Percentiles rank a stretch among this genome's conserved stretches.
Evolutionary conservation across 495 filamentous ascomycete genomes (phyloP).

Genomic region (Astrocystis sublimbata): DNA sequence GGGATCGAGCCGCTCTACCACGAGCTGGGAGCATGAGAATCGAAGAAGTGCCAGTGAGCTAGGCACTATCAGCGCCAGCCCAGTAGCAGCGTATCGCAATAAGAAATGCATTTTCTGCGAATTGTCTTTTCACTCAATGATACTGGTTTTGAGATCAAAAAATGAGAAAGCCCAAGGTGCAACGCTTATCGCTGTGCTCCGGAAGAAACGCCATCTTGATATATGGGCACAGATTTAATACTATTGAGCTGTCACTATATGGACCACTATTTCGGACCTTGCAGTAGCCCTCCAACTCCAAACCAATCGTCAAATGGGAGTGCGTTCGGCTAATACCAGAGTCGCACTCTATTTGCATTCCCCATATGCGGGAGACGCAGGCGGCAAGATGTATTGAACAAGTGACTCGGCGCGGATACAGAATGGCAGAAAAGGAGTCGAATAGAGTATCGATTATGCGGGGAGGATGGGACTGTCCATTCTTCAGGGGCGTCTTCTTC

Average conservation of each 20-base stretch:
- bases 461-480: not conserved
- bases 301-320: not conserved
- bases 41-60: slow-evolving; percentile 42
- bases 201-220: not conserved
- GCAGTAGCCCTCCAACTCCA: not conserved
- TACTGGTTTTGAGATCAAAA: not conserved
- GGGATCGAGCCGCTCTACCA: slow-evolving; percentile 38
- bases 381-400: not conserved
- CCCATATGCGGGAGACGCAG: not conserved
- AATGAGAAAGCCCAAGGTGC: not conserved
- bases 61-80: slow-evolving; percentile 46
- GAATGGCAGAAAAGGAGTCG: not conserved
- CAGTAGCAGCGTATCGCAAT: slow-evolving; percentile 34
- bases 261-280: not conserved
- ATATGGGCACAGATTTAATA: not conserved
- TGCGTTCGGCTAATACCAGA: slow-evolving; percentile 6
- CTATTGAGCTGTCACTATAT: not conserved
- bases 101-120: slow-evolving; percentile 24
- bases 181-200: not conserved
- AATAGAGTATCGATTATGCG: not conserved
- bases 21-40: slow-evolving; percentile 41
- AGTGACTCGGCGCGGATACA: not conserved
- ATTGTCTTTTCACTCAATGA: not conserved
- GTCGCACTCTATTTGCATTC: slow-evolving; percentile 5
- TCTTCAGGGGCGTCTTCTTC: not conserved